Base-by-base conservation (phyloP, 2,329 filamentous ascomycete genomes). In the Sporothrix brunneoviolacea region DNA sequence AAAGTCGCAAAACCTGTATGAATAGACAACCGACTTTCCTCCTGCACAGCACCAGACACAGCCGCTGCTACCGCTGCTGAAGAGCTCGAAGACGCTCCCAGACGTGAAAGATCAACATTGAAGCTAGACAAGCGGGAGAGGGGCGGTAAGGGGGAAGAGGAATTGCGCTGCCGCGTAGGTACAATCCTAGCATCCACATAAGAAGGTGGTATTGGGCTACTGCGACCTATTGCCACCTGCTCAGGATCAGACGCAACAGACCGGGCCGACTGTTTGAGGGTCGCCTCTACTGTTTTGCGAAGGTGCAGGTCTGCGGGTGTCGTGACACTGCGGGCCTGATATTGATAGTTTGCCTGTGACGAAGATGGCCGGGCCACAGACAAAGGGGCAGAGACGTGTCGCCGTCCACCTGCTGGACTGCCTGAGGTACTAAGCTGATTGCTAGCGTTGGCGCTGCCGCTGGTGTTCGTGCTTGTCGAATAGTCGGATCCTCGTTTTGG, bases 121-220 rank as follows among this genome's bases (percentile, higher is more conserved):
- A 78, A 77, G 61, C 71, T 77, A 19, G 77, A 76, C 45, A 77
- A 65, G 30, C 74, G 71, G 24, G 76, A 74, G 22, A 77, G 64
- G 36, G 78, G 74, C 45, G 77, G 77, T 24, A 78, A 62, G 36
- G 79, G 79, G n/a, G 79, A 79, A 8, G 77, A 77, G 6, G 67
- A 66, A 57, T 74, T 76, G 51, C 74, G 70, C 54, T 63, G 68
- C 43, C 67, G 65, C 50, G 45, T 57, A 45, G 36, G 51, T 32
- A 37, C 19, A 2, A 38, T 21, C 8, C 46, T 45, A 16, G 35
- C 16, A 19, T 56, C 54, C 2, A 46, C 19, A 15, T 51, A 45
- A 2, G 41, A 40, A 1, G 50, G 27, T 16, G 45, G 48, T 3
- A 54, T 40, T 12, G 51, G 51, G 18, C 46, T 54, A 33, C 24